Conservation (phyloP, 1,139 yeast species). For the Magnusiomyces starmeri region DNA sequence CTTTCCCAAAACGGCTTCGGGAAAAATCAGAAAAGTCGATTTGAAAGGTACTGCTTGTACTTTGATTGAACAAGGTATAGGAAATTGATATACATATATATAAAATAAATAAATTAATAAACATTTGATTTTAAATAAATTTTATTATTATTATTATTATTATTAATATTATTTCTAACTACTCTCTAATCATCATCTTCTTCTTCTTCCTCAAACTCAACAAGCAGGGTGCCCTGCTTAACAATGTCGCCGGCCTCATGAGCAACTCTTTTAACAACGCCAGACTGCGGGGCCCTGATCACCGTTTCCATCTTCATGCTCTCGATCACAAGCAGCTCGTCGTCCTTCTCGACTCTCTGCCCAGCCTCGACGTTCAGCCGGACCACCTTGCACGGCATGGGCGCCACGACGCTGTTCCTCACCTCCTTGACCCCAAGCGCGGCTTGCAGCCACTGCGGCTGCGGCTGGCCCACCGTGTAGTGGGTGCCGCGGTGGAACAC, state of each 20-base stretch:
- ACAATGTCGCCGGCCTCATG: conserved; percentile 31
- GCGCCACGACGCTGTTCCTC: conserved; percentile 31
- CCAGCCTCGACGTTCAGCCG: conserved; percentile 21
- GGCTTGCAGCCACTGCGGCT: conserved; percentile 29
- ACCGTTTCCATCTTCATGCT: conserved; percentile 26
- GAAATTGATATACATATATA: background rate
- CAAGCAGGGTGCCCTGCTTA: conserved; percentile 31
- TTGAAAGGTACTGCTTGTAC: conserved; percentile 21
- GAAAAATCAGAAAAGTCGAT: conserved; percentile 33
- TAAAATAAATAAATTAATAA: background rate
- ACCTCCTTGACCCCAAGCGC: conserved; percentile 29
- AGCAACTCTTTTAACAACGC: conserved; percentile 28
- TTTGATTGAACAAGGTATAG: conserved; percentile 4
- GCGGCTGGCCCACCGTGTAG: conserved; percentile 26
- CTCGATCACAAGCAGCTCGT: conserved; percentile 21
- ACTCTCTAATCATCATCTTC: conserved; percentile 6
- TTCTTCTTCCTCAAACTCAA: conserved; percentile 30
- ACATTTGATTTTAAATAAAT: too few relatives aligned
- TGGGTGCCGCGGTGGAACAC: conserved; percentile 31
- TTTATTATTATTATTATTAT: too few relatives aligned
- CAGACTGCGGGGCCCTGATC: conserved; percentile 21
- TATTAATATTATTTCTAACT: background rate
- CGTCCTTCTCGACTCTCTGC: conserved; percentile 19
- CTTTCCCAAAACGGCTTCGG: conserved; percentile 33
- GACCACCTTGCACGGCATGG: conserved; percentile 35